Base-by-base conservation (phyloP, 129 eudicot genomes). In the Dittrichia graveolens region DNA sequence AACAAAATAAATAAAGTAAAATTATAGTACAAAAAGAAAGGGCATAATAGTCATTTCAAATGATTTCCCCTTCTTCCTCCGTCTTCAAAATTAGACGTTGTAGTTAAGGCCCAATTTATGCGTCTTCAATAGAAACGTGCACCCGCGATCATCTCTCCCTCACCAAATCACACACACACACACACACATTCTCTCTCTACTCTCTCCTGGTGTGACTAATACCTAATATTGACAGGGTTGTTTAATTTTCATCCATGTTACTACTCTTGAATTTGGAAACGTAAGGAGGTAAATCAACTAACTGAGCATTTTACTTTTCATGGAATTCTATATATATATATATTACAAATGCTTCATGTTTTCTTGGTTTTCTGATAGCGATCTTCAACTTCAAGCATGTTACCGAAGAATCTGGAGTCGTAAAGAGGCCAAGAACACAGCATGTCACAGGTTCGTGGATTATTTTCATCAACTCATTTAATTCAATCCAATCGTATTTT, bases 81-180 rank as follows among this genome's bases (percentile, higher is more conserved):
- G 12, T 31, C 77, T 80, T 55, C 56, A 62, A 76, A 81, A 39
- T 76, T 58, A 85, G 88, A 80, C 91, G 95, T 88, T 85, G 71
- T 79, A 72, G 83, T 83, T 83, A 80, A 85, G 90, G 84, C 94
- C 82, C 79, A 81, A 71, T 55, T 69, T 61, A 58, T 73, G 63
- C 66, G 55, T 74, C 80, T 68, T 67, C 75, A 69, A 71, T 16
- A 44, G 38, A 47, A 44, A 65, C 82, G 75, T 65, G 75, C 68
- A 55, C 79, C 6, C 84, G 76, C 44, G 59, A 19, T 66, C 73
- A 47, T 61, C 55, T 55, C 61, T 50, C 61, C 5, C 71, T 1
- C 45, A 2, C 71, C 0, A 52, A 5, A 62, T 16, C 46, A 13
- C 41, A 34, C 69, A 65, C 67, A 18, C 49, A 71, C 53, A 54